Base-by-base conservation (phyloP, 495 filamentous ascomycete species). In the Poronia punctata region DNA sequence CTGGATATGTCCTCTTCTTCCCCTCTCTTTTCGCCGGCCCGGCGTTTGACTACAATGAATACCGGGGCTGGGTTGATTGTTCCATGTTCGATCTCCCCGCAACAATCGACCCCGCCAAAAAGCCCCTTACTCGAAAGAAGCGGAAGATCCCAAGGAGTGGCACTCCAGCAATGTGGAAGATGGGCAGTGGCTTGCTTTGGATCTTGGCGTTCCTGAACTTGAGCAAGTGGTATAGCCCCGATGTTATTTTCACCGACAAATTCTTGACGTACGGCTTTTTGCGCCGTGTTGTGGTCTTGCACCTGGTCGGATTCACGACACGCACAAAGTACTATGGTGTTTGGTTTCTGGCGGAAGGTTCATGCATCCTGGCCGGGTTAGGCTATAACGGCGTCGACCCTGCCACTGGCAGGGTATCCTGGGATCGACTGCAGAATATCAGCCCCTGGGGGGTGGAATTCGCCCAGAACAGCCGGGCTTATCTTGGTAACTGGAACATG, bases 261-360 rank as follows among this genome's bases (percentile, higher is more conserved):
- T 94, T 75, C 54, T 61, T 83, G 65, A 54, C 71, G 1, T 82
- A 81, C 56, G 70, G 74, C 35, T 79, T 97, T 57, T 49, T 82
- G 18, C 72, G 76, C 34, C 78, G 92, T 24, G 65, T 93, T 20
- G 84, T 80, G 61, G 67, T 82, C 44, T 65, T 96, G 14, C 76
- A 96, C 54, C 84, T 92, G 78, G 71, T 95, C 21, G 80, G 80
- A 18, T 72, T 97, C 43, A 79, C 83, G 3, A 72, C 83, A 5
- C 82, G 92, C 14, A 72, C 80, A 23, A 97, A 97, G 62, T 98
- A 94, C 65, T 98, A 97, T 52, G 92, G 89, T 26, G 88, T 92
- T 1, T 98, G 92, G 92, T 76, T 74, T 34, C 63, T 98, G 46
- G 88, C 90, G 2, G 92, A 98, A 62, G 92, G 92, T 31, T 81